Evolutionary conservation across 2,329 filamentous ascomycete genomes (phyloP).

Genomic region (Corinectria fuckeliana): DNA sequence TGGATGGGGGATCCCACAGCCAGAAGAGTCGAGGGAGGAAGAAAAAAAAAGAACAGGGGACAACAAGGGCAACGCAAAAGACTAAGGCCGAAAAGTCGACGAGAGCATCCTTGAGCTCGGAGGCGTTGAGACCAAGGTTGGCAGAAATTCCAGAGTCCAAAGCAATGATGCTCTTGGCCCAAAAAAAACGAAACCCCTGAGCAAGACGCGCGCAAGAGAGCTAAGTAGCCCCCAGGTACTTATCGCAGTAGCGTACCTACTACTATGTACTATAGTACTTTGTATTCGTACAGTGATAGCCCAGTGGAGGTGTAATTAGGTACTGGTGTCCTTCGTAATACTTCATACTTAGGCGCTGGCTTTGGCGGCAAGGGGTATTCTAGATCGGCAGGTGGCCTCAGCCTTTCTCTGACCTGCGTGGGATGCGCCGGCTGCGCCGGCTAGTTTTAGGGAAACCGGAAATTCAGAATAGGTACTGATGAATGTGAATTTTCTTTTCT

Average conservation of each 20-base stretch:
- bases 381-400: constrained; percentile 40
- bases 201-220: constrained; percentile 40
- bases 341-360: constrained; percentile 15
- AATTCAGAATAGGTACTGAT: too few relatives aligned
- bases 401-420: constrained; percentile 30
- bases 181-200: constrained; percentile 37
- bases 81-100: constrained; percentile 2
- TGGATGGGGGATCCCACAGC: constrained; percentile 31
- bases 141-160: constrained; percentile 24
- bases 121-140: constrained; percentile 21
- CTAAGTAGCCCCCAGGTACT: constrained; percentile 9
- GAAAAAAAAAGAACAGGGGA: background rate
- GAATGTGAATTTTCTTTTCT: too few relatives aligned
- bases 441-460: background rate
- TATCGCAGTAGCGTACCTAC: background rate
- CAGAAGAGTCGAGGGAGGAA: background rate
- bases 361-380: constrained; percentile 34
- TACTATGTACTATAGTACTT: too few relatives aligned
- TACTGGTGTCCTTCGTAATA: too few relatives aligned
- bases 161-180: constrained; percentile 22
- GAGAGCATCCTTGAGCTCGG: background rate
- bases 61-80: background rate
- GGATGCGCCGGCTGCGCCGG: constrained; percentile 6
- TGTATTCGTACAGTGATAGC: too few relatives aligned
- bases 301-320: too few relatives aligned